Conservation (phyloP, 129 eudicot species). For the Ambrosia artemisiifolia region DNA sequence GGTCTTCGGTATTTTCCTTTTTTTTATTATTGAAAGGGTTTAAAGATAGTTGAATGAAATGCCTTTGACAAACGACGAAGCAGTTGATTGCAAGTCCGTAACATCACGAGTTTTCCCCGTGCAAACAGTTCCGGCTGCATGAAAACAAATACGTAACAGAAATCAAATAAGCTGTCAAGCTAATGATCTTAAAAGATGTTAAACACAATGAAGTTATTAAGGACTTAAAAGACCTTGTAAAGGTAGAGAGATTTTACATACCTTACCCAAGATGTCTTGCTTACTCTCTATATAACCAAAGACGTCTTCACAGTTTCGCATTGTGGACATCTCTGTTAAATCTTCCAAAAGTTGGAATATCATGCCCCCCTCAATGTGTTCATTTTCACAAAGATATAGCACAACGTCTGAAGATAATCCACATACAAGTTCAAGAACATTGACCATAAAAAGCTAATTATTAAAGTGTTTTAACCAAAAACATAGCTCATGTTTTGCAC, state of each 20-base stretch:
- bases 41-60: neutral
- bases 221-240: too few species aligned
- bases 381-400: slow-evolving; percentile 92
- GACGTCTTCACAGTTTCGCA: slow-evolving; percentile 89
- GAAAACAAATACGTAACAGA: slow-evolving; percentile 7
- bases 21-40: too few species aligned
- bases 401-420: slow-evolving; percentile 56
- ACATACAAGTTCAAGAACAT: neutral
- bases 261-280: slow-evolving; percentile 95
- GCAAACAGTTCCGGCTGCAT: slow-evolving; percentile 88
- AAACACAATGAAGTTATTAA: neutral
- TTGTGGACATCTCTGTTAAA: slow-evolving; percentile 96
- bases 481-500: too few species aligned
- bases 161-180: neutral
- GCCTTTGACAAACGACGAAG: slow-evolving; percentile 97
- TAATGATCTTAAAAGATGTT: neutral
- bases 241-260: slow-evolving; percentile 18
- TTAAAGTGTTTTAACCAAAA: neutral
- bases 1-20: too few species aligned
- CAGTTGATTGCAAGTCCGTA: slow-evolving; percentile 95
- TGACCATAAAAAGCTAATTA: neutral
- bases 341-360: slow-evolving; percentile 94
- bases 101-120: slow-evolving; percentile 96
- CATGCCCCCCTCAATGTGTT: slow-evolving; percentile 95
- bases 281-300: slow-evolving; percentile 97